A percentile compares a stretch with the other conserved stretches of the same genome.
phyloP scores from a whole-genome alignment of 192 early-diverging fungal species.

The Podila horticola region DNA sequence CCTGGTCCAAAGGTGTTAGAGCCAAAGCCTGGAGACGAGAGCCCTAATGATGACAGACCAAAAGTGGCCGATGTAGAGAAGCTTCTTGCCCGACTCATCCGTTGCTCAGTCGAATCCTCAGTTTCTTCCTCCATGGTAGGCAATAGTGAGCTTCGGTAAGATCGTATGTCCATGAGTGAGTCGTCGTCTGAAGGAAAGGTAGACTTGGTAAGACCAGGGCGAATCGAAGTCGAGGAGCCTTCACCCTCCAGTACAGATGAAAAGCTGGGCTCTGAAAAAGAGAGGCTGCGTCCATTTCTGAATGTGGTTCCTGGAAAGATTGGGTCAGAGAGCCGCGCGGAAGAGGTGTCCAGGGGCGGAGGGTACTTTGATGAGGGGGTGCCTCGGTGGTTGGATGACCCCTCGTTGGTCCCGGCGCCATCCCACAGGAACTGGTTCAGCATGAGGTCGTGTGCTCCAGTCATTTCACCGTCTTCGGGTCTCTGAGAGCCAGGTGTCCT shows the following conservation, averaged over 20 bases:
- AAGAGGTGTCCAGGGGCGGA: not conserved
- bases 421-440: not conserved
- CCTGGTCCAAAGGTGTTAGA: not conserved
- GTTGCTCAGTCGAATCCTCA: slow-evolving; percentile 29
- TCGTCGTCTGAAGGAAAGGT: slow-evolving; percentile 29
- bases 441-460: not conserved
- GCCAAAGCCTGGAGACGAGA: slow-evolving; percentile 9
- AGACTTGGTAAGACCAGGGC: slow-evolving; percentile 5
- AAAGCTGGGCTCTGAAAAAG: slow-evolving; percentile 47
- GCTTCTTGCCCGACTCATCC: slow-evolving; percentile 27
- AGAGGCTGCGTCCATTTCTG: slow-evolving; percentile 28
- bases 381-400: not conserved
- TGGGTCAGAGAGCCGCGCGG: not conserved
- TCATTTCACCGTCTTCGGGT: not conserved
- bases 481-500: not conserved
- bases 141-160: slow-evolving; percentile 24
- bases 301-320: not conserved
- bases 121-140: slow-evolving; percentile 48
- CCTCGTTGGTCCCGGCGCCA: not conserved
- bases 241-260: slow-evolving; percentile 8
- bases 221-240: not conserved
- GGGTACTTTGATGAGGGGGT: not conserved
- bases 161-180: slow-evolving; percentile 15
- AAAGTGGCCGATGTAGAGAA: slow-evolving; percentile 42
- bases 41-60: slow-evolving; percentile 11